Conservation (phyloP, 768 basidiomycete species). For the Boletus edulis region DNA sequence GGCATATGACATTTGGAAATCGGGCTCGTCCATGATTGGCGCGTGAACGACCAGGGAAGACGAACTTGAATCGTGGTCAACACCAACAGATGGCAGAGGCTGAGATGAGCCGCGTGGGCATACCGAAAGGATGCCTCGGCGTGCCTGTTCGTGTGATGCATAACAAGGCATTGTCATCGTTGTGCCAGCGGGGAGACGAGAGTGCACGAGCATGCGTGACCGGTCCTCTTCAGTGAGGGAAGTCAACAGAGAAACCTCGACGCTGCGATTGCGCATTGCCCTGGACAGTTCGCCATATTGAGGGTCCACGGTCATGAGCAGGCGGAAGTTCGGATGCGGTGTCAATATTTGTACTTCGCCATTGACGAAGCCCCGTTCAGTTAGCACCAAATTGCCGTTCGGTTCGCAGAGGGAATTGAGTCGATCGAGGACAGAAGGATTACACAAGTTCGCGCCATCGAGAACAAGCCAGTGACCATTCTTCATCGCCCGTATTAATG, state of each 20-base stretch:
- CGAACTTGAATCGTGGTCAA: slow-evolving; percentile 50
- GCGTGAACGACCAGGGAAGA: slow-evolving; percentile 42
- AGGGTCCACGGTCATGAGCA: slow-evolving; percentile 94
- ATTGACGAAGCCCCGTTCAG: slow-evolving; percentile 82
- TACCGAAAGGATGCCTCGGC: slow-evolving; percentile 21
- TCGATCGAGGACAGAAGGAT: slow-evolving; percentile 91
- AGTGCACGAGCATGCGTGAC: slow-evolving; percentile 42
- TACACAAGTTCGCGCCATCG: slow-evolving; percentile 93
- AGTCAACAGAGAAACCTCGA: slow-evolving; percentile 67
- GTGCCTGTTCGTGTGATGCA: slow-evolving; percentile 21
- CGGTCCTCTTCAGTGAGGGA: slow-evolving; percentile 44
- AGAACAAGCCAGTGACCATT: slow-evolving; percentile 87
- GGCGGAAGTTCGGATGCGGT: slow-evolving; percentile 86
- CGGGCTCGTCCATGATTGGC: slow-evolving; percentile 27
- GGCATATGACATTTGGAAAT: slow-evolving; percentile 14
- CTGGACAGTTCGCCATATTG: slow-evolving; percentile 91
- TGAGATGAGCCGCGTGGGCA: neutral
- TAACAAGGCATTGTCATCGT: slow-evolving; percentile 6
- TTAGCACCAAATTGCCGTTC: slow-evolving; percentile 78
- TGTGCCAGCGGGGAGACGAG: slow-evolving; percentile 43
- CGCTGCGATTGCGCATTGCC: slow-evolving; percentile 96
- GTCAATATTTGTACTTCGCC: slow-evolving; percentile 70
- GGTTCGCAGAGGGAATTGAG: slow-evolving; percentile 95
- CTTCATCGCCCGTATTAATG: slow-evolving; percentile 82
- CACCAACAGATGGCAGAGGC: slow-evolving; percentile 35